phyloP scores from a whole-genome alignment of 2,329 filamentous ascomycete species.

The Trichoderma endophyticum region DNA sequence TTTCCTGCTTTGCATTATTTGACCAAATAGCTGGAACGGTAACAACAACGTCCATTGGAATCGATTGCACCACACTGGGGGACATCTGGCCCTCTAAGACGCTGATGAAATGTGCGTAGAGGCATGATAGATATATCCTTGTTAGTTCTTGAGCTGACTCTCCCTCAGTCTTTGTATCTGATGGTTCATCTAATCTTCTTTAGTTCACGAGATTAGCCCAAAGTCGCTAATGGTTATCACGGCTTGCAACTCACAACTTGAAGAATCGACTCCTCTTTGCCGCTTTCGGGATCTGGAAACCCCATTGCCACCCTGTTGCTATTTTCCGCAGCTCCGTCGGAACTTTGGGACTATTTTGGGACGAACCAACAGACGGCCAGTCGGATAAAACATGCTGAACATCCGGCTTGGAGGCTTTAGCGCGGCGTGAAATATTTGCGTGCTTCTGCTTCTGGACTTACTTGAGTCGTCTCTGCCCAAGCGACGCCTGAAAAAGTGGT shows the following conservation, averaged over 20 bases:
- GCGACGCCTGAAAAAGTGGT: slow-evolving; percentile 56
- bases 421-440: slow-evolving; percentile 14
- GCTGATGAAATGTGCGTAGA: slow-evolving; percentile 47
- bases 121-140: slow-evolving; percentile 44
- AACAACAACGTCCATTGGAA: slow-evolving; percentile 51
- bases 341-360: slow-evolving; percentile 43
- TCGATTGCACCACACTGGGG: slow-evolving; percentile 40
- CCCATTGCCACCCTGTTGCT: slow-evolving; percentile 45
- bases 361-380: slow-evolving; percentile 40
- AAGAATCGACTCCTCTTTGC: slow-evolving; percentile 43
- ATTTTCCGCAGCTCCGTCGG: slow-evolving; percentile 47
- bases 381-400: slow-evolving; percentile 41
- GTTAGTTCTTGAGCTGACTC: slow-evolving; percentile 37
- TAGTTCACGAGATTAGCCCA: background rate
- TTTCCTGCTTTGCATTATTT: slow-evolving; percentile 51
- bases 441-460: slow-evolving; percentile 25
- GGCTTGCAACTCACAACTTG: slow-evolving; percentile 43
- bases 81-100: slow-evolving; percentile 43
- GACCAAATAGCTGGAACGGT: slow-evolving; percentile 60
- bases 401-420: slow-evolving; percentile 36
- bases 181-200: slow-evolving; percentile 37
- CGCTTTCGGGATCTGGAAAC: slow-evolving; percentile 44
- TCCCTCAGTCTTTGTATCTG: slow-evolving; percentile 30
- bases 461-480: slow-evolving; percentile 45
- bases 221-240: background rate